Base-by-base conservation (phyloP, 2,329 filamentous ascomycete genomes). In the Colletotrichum limetticola region DNA sequence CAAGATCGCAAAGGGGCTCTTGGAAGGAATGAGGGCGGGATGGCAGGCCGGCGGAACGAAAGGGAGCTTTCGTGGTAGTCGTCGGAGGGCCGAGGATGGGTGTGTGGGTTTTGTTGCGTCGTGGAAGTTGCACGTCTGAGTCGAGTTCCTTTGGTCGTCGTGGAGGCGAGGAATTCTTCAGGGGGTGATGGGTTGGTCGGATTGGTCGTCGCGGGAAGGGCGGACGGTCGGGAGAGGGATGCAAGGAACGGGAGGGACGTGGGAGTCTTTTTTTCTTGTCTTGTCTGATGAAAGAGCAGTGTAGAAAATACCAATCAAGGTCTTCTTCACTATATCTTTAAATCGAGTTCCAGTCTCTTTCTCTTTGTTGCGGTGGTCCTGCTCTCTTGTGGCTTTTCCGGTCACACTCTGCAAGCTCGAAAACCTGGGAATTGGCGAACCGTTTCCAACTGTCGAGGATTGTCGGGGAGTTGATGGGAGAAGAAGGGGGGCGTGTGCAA, bases 81-180 rank as follows among this genome's bases (percentile, higher is more conserved):
- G 77, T 81, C 79, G 79, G 79, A 80, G 79, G 76, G 77, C 76
- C 76, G 72, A 69, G 8, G 42, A n/a, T 49, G 42, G 42, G 42
- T 49, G 42, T 49, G 42, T 19, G 42, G 42, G 42, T 49, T 16
- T 42, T 37, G 37, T 72, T 59, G 46, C 58, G 65, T 72, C 72
- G 76, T 76, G 78, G 77, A 76, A 76, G 68, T 62, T 62, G 68
- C 68, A 67, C 63, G 76, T 74, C 74, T 74, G 76, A 78, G 76
- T 79, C 78, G 79, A 83, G 83, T 85, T 85, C 84, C 82, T 84
- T 84, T 49, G 42, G 19, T 49, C 79, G 79, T 80, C 74, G 80
- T 79, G 79, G 80, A 79, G 79, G 80, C 81, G 81, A 85, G 84
- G 84, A 85, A 86, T 86, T 83, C 75, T 68, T 70, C 62, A 65